These are phyloP conservation scores for Phytopythium sindhum DNA, from an alignment of 352 stramenopile species.

Conservation along the genomic window DNA sequence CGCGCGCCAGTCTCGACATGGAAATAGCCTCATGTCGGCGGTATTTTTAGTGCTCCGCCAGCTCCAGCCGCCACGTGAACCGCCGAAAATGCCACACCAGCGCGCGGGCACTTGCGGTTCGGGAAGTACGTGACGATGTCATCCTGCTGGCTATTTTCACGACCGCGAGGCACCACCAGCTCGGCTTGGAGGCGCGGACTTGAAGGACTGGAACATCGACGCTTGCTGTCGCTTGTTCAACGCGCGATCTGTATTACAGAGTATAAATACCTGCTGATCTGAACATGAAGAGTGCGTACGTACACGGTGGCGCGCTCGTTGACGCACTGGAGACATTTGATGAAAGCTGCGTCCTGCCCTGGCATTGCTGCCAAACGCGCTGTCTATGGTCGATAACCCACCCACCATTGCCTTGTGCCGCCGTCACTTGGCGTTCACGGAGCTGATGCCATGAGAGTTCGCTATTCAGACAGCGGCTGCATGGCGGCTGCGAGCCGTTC, in stretches of 20 bases:
- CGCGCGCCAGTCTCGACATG: not conserved
- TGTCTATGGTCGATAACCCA: no score
- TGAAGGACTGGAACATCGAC: not conserved
- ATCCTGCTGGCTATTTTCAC: not conserved
- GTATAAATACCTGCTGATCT: constrained; percentile 5
- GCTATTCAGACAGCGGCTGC: not conserved
- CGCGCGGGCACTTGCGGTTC: not conserved
- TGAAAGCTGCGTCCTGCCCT: not conserved
- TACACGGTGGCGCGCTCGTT: not conserved
- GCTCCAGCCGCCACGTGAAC: not conserved
- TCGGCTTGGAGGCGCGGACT: not conserved
- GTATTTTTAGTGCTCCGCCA: not conserved
- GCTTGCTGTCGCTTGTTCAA: not conserved
- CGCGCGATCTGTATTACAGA: not conserved
- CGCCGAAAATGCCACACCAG: not conserved
- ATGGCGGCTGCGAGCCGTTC: not conserved
- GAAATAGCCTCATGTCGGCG: not conserved
- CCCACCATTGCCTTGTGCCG: no score
- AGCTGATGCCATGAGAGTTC: not conserved
- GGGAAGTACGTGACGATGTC: not conserved
- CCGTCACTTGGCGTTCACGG: not conserved
- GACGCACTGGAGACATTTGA: not conserved
- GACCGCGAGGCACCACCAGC: not conserved
- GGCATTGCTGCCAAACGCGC: no score
- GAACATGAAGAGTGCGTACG: not conserved